Conservation (phyloP, 2,329 filamentous ascomycete species). For the Sporothrix dimorphospora region DNA sequence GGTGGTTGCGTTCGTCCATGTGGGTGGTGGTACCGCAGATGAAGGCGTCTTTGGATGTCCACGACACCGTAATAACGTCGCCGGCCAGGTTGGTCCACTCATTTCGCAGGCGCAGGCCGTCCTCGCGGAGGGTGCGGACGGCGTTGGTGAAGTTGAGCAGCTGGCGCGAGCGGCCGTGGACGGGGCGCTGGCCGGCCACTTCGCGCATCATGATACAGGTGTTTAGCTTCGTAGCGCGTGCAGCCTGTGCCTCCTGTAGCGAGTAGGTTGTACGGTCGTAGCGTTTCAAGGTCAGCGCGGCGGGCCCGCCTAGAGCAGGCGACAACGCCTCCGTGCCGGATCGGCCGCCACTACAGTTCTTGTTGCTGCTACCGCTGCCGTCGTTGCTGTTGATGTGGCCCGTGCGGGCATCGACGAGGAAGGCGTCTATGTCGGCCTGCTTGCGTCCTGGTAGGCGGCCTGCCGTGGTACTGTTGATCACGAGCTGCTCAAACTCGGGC, state of each 20-base stretch:
- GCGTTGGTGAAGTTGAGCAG: conserved; percentile 52
- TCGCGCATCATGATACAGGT: conserved; percentile 55
- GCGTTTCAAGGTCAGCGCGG: conserved; percentile 38
- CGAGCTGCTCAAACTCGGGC: background rate
- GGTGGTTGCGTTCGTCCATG: conserved; percentile 65
- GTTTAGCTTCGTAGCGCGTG: conserved; percentile 42
- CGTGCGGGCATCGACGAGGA: conserved; percentile 44
- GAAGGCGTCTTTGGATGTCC: conserved; percentile 58
- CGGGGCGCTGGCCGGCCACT: conserved; percentile 47
- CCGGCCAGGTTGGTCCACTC: conserved; percentile 66
- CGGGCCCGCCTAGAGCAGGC: conserved; percentile 21
- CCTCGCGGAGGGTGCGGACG: conserved; percentile 53
- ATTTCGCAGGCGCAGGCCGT: conserved; percentile 53
- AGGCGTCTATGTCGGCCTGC: conserved; percentile 42
- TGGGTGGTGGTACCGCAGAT: conserved; percentile 66
- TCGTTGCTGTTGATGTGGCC: background rate
- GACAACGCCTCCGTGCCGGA: background rate
- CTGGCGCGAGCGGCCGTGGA: conserved; percentile 42
- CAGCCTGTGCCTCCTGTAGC: conserved; percentile 34
- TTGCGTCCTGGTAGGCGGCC: conserved; percentile 35
- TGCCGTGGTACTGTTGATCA: background rate
- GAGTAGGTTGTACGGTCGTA: background rate
- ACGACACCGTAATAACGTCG: conserved; percentile 61
- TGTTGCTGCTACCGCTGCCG: background rate
- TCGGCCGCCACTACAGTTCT: too few species aligned